Percentiles rank a stretch among this genome's conserved stretches.
These are phyloP conservation scores for Lichtheimia hyalospora DNA, from an alignment of 371 early-diverging fungal species.

Conservation along the genomic window DNA sequence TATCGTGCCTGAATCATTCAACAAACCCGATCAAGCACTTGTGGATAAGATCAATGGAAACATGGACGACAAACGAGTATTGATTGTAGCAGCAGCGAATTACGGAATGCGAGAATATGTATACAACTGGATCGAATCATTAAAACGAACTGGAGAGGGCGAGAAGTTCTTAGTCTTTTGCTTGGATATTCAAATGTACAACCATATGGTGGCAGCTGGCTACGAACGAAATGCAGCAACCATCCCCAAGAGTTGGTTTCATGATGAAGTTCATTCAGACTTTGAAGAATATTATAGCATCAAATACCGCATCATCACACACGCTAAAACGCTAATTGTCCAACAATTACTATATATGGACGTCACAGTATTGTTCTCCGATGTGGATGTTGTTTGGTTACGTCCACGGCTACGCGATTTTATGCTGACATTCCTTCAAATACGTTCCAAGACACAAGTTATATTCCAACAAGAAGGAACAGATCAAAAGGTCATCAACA, in stretches of 20 bases:
- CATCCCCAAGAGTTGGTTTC: constrained; percentile 43
- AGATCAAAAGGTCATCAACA: constrained; percentile 26
- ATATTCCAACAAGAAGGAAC: constrained; percentile 29
- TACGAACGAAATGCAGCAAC: constrained; percentile 28
- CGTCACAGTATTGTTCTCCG: constrained; percentile 31
- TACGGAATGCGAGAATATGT: constrained; percentile 51
- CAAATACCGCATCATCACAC: constrained; percentile 43
- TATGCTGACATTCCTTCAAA: constrained; percentile 17
- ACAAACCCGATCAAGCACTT: constrained; percentile 23
- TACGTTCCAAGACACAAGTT: constrained; percentile 25
- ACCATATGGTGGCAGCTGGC: constrained; percentile 30
- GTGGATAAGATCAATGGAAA: constrained; percentile 37
- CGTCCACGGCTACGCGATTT: constrained; percentile 22
- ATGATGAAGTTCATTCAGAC: constrained; percentile 33
- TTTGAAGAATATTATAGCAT: constrained; percentile 42
- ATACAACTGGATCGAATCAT: constrained; percentile 51
- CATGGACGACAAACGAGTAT: constrained; percentile 27
- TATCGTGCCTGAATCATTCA: constrained; percentile 28
- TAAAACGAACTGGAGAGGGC: constrained; percentile 29
- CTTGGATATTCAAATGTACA: constrained; percentile 37
- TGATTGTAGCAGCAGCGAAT: constrained; percentile 44
- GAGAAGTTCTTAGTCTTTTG: constrained; percentile 45
- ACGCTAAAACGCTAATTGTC: constrained; percentile 33
- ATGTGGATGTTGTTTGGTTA: constrained; percentile 35
- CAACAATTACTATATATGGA: constrained; percentile 31